These are phyloP conservation scores for Verruconis gallopava DNA, from an alignment of 2,329 filamentous ascomycete species.

Conservation along the genomic window DNA sequence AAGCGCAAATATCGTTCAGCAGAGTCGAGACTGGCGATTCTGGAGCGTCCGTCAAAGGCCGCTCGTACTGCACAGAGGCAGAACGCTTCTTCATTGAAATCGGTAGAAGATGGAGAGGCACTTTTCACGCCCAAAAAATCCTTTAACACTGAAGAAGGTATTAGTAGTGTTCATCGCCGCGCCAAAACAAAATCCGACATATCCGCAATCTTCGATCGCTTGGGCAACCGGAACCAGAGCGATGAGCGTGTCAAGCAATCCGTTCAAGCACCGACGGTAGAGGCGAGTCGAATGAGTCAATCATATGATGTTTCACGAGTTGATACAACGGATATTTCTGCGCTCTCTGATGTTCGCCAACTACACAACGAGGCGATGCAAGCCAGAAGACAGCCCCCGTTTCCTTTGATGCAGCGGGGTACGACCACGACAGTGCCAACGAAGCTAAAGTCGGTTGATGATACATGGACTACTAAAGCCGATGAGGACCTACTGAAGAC, in stretches of 20 bases:
- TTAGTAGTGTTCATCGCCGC: background rate
- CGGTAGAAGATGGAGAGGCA: background rate
- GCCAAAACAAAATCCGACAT: background rate
- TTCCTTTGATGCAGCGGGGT: background rate
- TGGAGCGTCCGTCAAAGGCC: background rate
- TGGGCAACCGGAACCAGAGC: too few species aligned
- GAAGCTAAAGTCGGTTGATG: constrained; percentile 4
- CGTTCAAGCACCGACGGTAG: background rate
- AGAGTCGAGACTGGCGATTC: background rate
- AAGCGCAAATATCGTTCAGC: background rate
- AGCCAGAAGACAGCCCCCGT: background rate
- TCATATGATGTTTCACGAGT: background rate
- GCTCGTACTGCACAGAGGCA: background rate
- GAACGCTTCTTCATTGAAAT: background rate
- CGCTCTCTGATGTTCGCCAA: constrained; percentile 6
- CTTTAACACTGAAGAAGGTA: background rate
- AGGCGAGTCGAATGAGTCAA: background rate
- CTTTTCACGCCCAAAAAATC: background rate
- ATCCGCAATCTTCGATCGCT: background rate
- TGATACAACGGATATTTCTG: background rate
- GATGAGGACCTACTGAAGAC: background rate
- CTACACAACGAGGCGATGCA: constrained; percentile 2
- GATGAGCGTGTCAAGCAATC: background rate
- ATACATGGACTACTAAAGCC: background rate
- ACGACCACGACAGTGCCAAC: constrained; percentile 4